Percentiles rank a stretch among this genome's conserved stretches.
Evolutionary conservation across 176 grass and related monocot species (phyloP).

Genomic region (Bolboschoenus planiculmis): DNA sequence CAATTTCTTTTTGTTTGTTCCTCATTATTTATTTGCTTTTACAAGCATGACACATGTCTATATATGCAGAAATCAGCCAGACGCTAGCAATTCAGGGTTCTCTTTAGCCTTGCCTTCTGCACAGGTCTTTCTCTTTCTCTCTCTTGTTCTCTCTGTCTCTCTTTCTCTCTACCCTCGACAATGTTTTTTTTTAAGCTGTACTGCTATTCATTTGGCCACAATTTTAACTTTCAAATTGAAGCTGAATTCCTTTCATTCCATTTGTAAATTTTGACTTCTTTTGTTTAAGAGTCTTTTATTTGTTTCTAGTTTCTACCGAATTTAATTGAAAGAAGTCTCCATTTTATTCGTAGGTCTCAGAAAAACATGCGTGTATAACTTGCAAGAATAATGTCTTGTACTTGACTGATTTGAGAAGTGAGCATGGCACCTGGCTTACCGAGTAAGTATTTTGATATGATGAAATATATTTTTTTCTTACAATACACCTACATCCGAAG

Average conservation of each 20-base stretch:
- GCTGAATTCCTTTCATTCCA: background rate
- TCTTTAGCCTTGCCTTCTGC: slow-evolving; percentile 47
- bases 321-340: background rate
- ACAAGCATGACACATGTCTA: slow-evolving; percentile 2
- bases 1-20: slow-evolving; percentile 25
- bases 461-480: background rate
- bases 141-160: too few species aligned
- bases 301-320: background rate
- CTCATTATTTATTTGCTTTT: slow-evolving; percentile 1
- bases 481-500: background rate
- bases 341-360: slow-evolving; percentile 48
- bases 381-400: slow-evolving; percentile 85
- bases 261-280: background rate
- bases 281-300: background rate
- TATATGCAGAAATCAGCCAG: slow-evolving; percentile 43
- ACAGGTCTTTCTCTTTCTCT: slow-evolving; percentile 42
- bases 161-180: too few species aligned
- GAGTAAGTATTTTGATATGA: slow-evolving; percentile 55
- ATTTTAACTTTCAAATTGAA: background rate
- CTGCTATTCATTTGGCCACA: background rate
- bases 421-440: slow-evolving; percentile 80
- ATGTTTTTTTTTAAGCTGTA: too few species aligned
- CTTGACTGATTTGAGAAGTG: slow-evolving; percentile 65
- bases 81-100: slow-evolving; percentile 28
- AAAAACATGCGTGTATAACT: slow-evolving; percentile 68